phyloP scores from a whole-genome alignment of 768 basidiomycete genomes.

The Rhizopogon vesiculosus region DNA sequence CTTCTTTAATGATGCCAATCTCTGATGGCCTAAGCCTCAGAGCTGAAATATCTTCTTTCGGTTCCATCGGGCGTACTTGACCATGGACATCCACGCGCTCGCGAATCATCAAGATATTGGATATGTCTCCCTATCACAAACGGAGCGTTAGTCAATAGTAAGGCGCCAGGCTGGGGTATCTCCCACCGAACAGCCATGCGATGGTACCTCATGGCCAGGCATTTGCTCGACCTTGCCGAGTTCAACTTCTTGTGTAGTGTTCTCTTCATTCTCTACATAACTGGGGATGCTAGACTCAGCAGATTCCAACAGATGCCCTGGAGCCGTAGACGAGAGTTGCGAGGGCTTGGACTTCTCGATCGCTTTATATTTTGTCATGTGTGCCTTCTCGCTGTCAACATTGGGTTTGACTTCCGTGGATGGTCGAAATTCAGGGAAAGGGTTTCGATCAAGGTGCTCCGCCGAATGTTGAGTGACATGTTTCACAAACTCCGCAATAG shows the following conservation, averaged over 20 bases:
- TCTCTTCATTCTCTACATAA: slow-evolving; percentile 26
- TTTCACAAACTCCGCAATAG: slow-evolving; percentile 52
- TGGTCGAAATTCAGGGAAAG: slow-evolving; percentile 42
- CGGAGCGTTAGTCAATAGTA: neutral
- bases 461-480: slow-evolving; percentile 41
- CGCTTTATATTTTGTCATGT: slow-evolving; percentile 1
- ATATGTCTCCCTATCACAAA: slow-evolving; percentile 16
- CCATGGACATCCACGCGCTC: slow-evolving; percentile 70
- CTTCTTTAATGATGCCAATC: slow-evolving; percentile 73
- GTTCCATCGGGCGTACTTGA: slow-evolving; percentile 58
- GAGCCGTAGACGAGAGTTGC: neutral
- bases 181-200: neutral
- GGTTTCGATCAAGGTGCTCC: slow-evolving; percentile 34
- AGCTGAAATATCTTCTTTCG: slow-evolving; percentile 45
- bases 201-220: neutral
- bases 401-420: slow-evolving; percentile 19
- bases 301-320: neutral
- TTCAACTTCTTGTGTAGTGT: slow-evolving; percentile 16
- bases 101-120: slow-evolving; percentile 50
- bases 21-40: slow-evolving; percentile 49
- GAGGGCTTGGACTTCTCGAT: slow-evolving; percentile 2
- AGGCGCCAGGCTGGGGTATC: neutral
- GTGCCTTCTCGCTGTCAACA: slow-evolving; percentile 9
- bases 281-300: slow-evolving; percentile 17
- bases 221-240: slow-evolving; percentile 12